A percentile compares a stretch with the other conserved stretches of the same genome.
These are phyloP conservation scores for Hansenula lynferdii DNA, from an alignment of 1,139 yeast species.

Conservation along the genomic window DNA sequence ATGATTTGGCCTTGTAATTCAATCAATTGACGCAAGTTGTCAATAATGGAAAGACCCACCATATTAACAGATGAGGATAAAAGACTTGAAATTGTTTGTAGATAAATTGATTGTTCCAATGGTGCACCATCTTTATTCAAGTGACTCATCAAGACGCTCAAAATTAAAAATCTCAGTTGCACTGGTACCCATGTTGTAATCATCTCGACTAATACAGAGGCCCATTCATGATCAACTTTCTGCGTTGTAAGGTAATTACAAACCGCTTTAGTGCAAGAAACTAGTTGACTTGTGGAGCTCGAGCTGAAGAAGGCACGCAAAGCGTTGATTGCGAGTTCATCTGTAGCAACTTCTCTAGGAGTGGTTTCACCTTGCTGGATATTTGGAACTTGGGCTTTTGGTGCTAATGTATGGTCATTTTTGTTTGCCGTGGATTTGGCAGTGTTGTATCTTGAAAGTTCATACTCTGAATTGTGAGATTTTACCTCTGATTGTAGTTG, in stretches of 20 bases:
- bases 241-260: constrained; percentile 31
- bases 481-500: constrained; percentile 11
- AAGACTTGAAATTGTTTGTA: constrained; percentile 57
- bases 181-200: constrained; percentile 84
- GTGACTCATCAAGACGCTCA: constrained; percentile 37
- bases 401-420: not conserved
- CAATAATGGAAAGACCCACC: constrained; percentile 88
- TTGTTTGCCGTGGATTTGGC: constrained; percentile 6
- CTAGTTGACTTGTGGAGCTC: constrained; percentile 42
- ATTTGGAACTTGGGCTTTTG: not conserved
- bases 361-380: not conserved
- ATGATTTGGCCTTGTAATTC: constrained; percentile 44
- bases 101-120: constrained; percentile 38
- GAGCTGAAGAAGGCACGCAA: constrained; percentile 48
- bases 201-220: constrained; percentile 52
- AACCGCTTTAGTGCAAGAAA: constrained; percentile 41
- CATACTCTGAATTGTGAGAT: constrained; percentile 19
- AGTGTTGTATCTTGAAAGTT: constrained; percentile 18
- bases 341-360: constrained; percentile 19
- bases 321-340: constrained; percentile 35
- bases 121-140: constrained; percentile 17
- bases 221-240: constrained; percentile 37
- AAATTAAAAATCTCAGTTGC: constrained; percentile 71
- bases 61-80: constrained; percentile 77
- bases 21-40: constrained; percentile 62